These are phyloP conservation scores for Rhizopus sp. DNA, from an alignment of 371 early-diverging fungal genomes.

Conservation along the genomic window DNA sequence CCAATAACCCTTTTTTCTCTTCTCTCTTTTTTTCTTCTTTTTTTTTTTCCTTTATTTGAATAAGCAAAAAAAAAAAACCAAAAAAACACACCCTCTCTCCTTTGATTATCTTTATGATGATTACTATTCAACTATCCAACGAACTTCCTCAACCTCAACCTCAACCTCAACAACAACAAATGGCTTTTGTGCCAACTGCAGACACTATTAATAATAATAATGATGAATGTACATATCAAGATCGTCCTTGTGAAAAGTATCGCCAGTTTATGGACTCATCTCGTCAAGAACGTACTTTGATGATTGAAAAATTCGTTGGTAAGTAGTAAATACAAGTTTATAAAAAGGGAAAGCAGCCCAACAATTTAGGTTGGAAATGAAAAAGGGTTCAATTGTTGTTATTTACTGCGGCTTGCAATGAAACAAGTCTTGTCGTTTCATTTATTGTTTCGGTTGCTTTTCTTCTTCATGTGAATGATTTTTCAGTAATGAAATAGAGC, in stretches of 20 bases:
- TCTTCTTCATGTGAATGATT: constrained; percentile 3
- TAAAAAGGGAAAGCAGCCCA: constrained; percentile 1
- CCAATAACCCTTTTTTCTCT: not conserved
- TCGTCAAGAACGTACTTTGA: constrained; percentile 36
- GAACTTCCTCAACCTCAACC: not conserved
- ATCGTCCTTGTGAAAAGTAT: constrained; percentile 30
- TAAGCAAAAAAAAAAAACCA: not conserved
- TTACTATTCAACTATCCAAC: constrained; percentile 4
- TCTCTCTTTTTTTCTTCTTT: not conserved
- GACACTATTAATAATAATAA: not conserved
- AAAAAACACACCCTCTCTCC: not conserved
- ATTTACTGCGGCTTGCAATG: not conserved
- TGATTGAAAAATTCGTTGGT: constrained; percentile 43
- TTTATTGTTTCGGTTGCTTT: not conserved
- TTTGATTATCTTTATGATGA: not conserved
- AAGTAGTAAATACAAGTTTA: constrained; percentile 6
- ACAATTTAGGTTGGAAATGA: not conserved
- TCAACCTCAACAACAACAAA: not conserved
- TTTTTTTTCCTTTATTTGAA: not conserved
- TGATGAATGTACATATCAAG: constrained; percentile 7
- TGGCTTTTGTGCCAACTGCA: not conserved
- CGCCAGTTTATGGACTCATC: constrained; percentile 33
- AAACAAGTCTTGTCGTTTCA: not conserved
- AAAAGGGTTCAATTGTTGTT: not conserved
- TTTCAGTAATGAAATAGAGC: not conserved